Base-by-base conservation (phyloP, 352 stramenopile species). In the Phytophthora podocarpi region DNA sequence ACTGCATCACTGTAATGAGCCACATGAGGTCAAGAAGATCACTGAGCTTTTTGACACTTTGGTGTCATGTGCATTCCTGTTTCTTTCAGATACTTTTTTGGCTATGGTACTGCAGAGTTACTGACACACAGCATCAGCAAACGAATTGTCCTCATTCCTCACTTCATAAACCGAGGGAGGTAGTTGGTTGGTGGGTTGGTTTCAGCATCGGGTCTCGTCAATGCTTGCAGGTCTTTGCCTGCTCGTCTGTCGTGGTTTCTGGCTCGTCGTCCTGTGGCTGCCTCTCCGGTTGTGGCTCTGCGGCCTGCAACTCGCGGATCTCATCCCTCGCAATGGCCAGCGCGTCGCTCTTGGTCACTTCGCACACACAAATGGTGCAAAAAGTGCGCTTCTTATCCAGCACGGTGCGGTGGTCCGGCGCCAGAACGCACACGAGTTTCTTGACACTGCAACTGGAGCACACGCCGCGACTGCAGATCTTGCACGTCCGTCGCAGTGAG, bases 361-460 rank as follows among this genome's bases (percentile, higher is more conserved):
- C 27, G 37, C n/a, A 61, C 13, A 76, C 45, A 41, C 74, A 81
- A 32, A 30, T 18, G 34, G 46, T 51, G 52, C 72, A 83, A 57
- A 83, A 81, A 8, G 54, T 67, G 58, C 76, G 54, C 24, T 76
- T 69, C 42, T 76, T 68, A 37, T 75, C 58, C 28, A 76, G 36
- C 16, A 83, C 48, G 1, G 68, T 69, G 12, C 56, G 68, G 42
- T 56, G 46, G 41, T 83, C 74, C 4, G 67, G 60, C 21, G 67
- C 48, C 48, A 83, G 57, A 35, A 80, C 73, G 39, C 58, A 71
- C 72, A 78, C 60, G 50, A 66, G 58, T 28, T 74, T 78, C 55
- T 78, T 78, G 49, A 78, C 56, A 40, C 43, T 55, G 55, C 69
- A 78, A 18, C 43, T 66, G 5, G 69, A 74, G 56, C 69, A 78